Base-by-base conservation (phyloP, 2,329 filamentous ascomycete genomes). In the Volutella citrinella region DNA sequence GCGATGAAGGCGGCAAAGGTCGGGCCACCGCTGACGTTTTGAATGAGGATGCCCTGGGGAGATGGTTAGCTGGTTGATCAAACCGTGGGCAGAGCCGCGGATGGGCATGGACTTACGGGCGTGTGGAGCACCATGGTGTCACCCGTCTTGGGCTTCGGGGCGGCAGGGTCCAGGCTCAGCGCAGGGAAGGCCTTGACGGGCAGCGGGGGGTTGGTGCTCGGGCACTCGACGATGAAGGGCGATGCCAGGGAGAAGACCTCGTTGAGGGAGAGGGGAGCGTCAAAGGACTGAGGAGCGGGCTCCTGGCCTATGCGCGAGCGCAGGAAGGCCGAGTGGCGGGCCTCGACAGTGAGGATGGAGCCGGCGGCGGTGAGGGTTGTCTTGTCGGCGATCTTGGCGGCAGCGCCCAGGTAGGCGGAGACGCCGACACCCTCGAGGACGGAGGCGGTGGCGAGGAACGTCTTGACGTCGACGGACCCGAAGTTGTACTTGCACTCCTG, bases 211-310 rank as follows among this genome's bases (percentile, higher is more conserved):
- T 42, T 73, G 72, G 56, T 87, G 68, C 77, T 80, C 18, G 84
- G 84, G 67, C 84, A 89, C 19, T 76, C 78, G 36, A 63, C 59
- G 67, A 89, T 87, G 69, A 88, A 88, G 27, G 76, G 75, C 2
- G 82, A 78, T 26, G 83, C 84, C 34, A 89, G 74, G 22, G 82
- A 82, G 69, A 87, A 87, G 59, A 87, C 78, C 44, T 79, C 76
- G 46, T 76, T 73, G 45, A 82, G 78, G 19, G 76, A 75, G 10
- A 89, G 77, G 2, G 84, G 71, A 1, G 79, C 80, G 57, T 87
- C 83, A 53, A 88, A 85, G 17, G 82, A 73, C 54, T 78, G 76
- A 5, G 84, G 80, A 5, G 84, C 74, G 33, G 82, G 76, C 36
- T 74, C 64, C 34, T 70, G 65, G 42, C 27, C 38, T 73, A 69